Conservation (phyloP, 352 stramenopile genomes). For the Phytopythium chamaehyphon region DNA sequence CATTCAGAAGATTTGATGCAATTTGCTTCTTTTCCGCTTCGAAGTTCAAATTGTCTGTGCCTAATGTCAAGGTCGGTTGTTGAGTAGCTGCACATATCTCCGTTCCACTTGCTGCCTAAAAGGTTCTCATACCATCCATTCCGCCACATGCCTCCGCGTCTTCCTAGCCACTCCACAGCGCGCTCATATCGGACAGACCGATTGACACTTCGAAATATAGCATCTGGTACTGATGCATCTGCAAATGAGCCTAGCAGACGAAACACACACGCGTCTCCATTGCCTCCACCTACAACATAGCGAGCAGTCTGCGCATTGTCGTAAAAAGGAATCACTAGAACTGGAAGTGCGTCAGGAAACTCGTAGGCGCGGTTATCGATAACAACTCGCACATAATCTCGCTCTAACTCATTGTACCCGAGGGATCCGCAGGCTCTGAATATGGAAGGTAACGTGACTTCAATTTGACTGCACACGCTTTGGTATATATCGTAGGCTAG, state of each 20-base stretch:
- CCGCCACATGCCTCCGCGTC: not conserved
- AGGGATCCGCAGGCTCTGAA: not conserved
- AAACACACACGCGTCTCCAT: constrained; percentile 11
- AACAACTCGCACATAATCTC: constrained; percentile 8
- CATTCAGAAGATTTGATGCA: not conserved
- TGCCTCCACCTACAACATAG: constrained; percentile 3
- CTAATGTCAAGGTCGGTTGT: not conserved
- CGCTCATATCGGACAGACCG: constrained; percentile 1
- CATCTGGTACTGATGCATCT: not conserved
- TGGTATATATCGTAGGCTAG: too few relatives aligned
- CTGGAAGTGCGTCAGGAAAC: constrained; percentile 12
- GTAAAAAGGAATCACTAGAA: constrained; percentile 16
- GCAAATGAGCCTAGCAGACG: not conserved
- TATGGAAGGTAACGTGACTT: too few relatives aligned
- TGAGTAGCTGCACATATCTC: not conserved
- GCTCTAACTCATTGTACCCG: constrained; percentile 9
- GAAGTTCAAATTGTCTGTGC: constrained; percentile 6
- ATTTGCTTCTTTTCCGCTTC: not conserved
- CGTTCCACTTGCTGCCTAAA: not conserved
- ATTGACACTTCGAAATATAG: constrained; percentile 10
- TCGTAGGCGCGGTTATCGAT: constrained; percentile 5
- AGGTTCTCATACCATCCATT: constrained; percentile 9
- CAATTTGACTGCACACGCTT: too few relatives aligned
- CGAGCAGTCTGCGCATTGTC: constrained; percentile 8
- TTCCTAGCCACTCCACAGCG: constrained; percentile 3